Base-by-base conservation (phyloP, 2,329 filamentous ascomycete genomes). In the Verticillium alfalfae region DNA sequence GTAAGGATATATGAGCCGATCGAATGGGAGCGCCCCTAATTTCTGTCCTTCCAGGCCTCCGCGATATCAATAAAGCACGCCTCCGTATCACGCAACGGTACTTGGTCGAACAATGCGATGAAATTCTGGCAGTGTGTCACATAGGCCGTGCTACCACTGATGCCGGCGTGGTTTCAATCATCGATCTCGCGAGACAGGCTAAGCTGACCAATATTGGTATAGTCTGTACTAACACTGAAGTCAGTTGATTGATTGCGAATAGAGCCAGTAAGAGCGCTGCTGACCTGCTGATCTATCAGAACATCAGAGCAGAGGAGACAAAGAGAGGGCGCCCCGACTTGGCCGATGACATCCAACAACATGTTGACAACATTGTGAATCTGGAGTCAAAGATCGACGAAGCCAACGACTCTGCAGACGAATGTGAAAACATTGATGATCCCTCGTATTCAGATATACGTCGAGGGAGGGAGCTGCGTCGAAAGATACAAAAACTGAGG, bases 31-130 rank as follows among this genome's bases (percentile, higher is more conserved):
- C 26, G 22, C 38, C 41, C 10, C 31, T 26, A 8, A 15, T 9
- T 12, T 49, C 2, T 18, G 45, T 10, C 12, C 13, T 3, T 6
- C 18, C 41, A 79, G 79, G 80, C 0, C 75, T 83, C 9, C 78
- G 76, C 1, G 80, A 83, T 66, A 60, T 76, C 34, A 82, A 83
- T 64, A 70, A 73, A 3, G 79, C 79, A 12, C 72, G 80, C 3
- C 68, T 72, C 38, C 70, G 67, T 26, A 75, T 81, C 16, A 80
- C 80, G 0, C 79, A 83, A 61, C 71, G 75, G 0, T 81, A 81
- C 60, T 56, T 82, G 0, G 45, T 49, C 18, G 65, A 76, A 1
- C 45, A 75, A 36, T 82, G 80, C 60, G 66, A 83, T 59, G 79
- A 81, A 61, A 79, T 83, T 3, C 78, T 83, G 58, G 78, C 73